phyloP scores from a whole-genome alignment of 305 asterid species.

The Fraxinus sp. region DNA sequence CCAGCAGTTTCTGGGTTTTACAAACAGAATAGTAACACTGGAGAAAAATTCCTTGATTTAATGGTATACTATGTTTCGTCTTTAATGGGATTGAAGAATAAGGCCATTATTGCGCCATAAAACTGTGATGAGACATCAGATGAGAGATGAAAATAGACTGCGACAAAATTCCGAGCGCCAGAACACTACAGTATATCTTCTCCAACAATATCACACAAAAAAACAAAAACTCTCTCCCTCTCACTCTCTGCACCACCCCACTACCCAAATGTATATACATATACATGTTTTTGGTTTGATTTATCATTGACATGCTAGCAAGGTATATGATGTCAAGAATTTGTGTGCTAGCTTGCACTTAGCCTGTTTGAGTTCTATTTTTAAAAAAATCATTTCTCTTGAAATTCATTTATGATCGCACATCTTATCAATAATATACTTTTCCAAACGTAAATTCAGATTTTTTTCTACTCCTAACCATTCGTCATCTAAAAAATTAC shows the following conservation, averaged over 20 bases:
- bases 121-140: constrained; percentile 21
- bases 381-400: too few species aligned
- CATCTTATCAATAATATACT: too few species aligned
- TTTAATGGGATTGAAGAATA: background rate
- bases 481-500: too few species aligned
- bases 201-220: constrained; percentile 28
- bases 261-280: background rate
- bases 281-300: background rate
- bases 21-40: background rate
- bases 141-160: constrained; percentile 22
- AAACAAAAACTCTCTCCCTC: constrained; percentile 37
- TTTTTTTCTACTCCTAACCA: too few species aligned
- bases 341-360: too few species aligned
- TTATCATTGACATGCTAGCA: background rate
- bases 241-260: background rate
- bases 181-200: constrained; percentile 23
- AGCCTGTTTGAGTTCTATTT: too few species aligned
- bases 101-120: constrained; percentile 22
- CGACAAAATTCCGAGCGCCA: constrained; percentile 21
- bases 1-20: constrained; percentile 13
- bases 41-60: background rate
- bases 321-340: background rate
- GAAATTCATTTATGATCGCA: too few species aligned
- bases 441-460: too few species aligned
- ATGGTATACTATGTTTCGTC: background rate